phyloP scores from a whole-genome alignment of 345 rosid genomes.

The Abelmoschus esculentus region DNA sequence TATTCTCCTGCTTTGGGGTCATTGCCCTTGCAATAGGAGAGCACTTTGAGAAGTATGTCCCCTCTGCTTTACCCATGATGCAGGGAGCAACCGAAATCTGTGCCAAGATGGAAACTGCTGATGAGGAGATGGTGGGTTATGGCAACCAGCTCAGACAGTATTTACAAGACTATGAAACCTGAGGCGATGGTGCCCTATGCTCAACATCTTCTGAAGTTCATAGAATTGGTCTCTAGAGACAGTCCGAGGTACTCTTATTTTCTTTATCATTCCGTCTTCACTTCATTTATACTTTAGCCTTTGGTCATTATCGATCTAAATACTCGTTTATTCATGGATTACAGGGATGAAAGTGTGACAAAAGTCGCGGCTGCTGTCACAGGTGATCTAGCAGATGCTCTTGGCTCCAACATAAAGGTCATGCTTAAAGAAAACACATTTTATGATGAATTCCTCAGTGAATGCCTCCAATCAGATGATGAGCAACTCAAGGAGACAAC shows the following conservation, averaged over 20 bases:
- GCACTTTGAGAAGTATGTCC: conserved; percentile 66
- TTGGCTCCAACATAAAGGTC: conserved; percentile 57
- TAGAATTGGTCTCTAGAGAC: conserved; percentile 69
- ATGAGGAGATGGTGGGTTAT: conserved; percentile 79
- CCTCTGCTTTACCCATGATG: conserved; percentile 59
- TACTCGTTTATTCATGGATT: neutral
- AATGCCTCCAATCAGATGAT: conserved; percentile 75
- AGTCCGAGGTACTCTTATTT: conserved; percentile 40
- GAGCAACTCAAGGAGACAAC: conserved; percentile 86
- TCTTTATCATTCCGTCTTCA: neutral
- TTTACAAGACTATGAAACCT: conserved; percentile 61
- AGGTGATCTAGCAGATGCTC: conserved; percentile 92
- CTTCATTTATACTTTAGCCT: neutral
- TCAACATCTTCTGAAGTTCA: conserved; percentile 70
- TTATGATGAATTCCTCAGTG: conserved; percentile 52
- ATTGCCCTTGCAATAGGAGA: conserved; percentile 82
- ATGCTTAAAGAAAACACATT: conserved; percentile 55
- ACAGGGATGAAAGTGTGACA: conserved; percentile 80
- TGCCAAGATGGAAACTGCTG: conserved; percentile 54
- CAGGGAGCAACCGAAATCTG: conserved; percentile 78
- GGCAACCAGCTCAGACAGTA: conserved; percentile 71
- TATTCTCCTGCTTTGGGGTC: conserved; percentile 88
- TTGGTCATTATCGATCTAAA: neutral
- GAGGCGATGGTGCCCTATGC: conserved; percentile 85
- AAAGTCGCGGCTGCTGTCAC: conserved; percentile 87